A percentile compares a stretch with the other conserved stretches of the same genome.
Evolutionary conservation across 192 early-diverging fungal genomes (phyloP).

Genomic region (Chytriomyces sp.): DNA sequence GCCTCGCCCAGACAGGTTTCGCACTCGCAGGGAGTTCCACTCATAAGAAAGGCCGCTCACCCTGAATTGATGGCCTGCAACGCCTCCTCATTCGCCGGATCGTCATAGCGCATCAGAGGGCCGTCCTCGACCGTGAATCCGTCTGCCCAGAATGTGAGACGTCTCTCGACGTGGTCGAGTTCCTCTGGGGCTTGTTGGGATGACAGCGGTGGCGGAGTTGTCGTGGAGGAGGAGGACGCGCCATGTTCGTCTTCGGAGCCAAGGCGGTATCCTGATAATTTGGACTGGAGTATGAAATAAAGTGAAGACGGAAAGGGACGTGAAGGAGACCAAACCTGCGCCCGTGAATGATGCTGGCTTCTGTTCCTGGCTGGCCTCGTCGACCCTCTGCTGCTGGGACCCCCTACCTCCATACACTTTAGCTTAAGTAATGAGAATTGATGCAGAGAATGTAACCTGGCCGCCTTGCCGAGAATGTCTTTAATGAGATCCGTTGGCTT

Average conservation of each 20-base stretch:
- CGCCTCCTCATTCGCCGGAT: slow-evolving; percentile 83
- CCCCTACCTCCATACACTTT: too few species aligned
- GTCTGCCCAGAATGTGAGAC: slow-evolving; percentile 93
- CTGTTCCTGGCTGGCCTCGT: too few species aligned
- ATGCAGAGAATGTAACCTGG: too few species aligned
- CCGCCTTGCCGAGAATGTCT: slow-evolving; percentile 78
- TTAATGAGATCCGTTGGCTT: slow-evolving; percentile 64
- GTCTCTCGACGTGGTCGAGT: slow-evolving; percentile 51
- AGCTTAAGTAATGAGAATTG: too few species aligned
- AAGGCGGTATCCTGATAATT: slow-evolving; percentile 34
- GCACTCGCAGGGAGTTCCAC: background rate
- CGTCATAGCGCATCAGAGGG: slow-evolving; percentile 79
- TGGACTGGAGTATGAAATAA: background rate
- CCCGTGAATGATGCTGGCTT: too few species aligned
- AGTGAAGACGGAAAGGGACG: too few species aligned
- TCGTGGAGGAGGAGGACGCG: slow-evolving; percentile 14
- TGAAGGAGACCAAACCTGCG: too few species aligned
- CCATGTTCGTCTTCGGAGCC: slow-evolving; percentile 41
- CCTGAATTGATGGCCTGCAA: slow-evolving; percentile 88
- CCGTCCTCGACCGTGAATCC: slow-evolving; percentile 97
- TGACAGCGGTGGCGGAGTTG: background rate
- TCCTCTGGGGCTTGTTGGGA: background rate
- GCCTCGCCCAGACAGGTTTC: too few species aligned
- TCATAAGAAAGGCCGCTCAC: slow-evolving; percentile 48
- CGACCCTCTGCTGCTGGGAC: too few species aligned